phyloP scores from a whole-genome alignment of 2,329 filamentous ascomycete species.

The Leptographium galeiforme region DNA sequence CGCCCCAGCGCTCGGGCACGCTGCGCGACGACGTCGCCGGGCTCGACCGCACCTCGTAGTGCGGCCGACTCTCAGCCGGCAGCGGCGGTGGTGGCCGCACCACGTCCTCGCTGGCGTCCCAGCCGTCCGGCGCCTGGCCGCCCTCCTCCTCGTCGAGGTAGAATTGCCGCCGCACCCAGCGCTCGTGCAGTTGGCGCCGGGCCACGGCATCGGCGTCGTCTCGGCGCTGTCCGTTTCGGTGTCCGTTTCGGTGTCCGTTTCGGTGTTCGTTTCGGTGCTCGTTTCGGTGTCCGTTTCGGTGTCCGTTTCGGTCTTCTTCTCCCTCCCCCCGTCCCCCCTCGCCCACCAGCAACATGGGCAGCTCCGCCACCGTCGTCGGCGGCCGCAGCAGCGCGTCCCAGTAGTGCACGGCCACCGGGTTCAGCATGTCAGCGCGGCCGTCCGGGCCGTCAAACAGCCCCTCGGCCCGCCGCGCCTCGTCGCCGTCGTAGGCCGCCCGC shows the following conservation, averaged over 20 bases:
- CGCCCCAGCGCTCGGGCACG: constrained; percentile 62
- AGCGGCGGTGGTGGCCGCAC: constrained; percentile 24
- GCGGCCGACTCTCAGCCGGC: constrained; percentile 36
- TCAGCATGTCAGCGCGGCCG: constrained; percentile 1
- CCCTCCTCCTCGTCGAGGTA: constrained; percentile 82
- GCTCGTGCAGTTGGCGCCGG: constrained; percentile 46
- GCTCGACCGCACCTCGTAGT: constrained; percentile 68
- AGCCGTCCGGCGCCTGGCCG: constrained; percentile 47
- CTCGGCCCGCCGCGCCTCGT: not conserved
- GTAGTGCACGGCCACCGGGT: constrained; percentile 24
- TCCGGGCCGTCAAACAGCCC: not conserved
- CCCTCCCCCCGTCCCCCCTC: constrained; percentile 8
- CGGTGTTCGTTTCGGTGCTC: no score
- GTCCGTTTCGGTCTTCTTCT: not conserved
- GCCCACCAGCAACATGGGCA: constrained; percentile 23
- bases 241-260: not conserved
- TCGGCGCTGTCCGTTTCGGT: not conserved
- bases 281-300: not conserved
- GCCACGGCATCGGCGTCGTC: constrained; percentile 16
- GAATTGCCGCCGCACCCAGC: constrained; percentile 66
- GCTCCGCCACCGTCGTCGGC: constrained; percentile 27
- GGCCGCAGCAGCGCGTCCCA: constrained; percentile 31
- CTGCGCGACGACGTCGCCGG: constrained; percentile 59
- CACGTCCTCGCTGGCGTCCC: constrained; percentile 47
- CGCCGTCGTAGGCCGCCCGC: constrained; percentile 12